A percentile compares a stretch with the other conserved stretches of the same genome.
Conservation (phyloP, 2,329 filamentous ascomycete species). For the Aspergillus unguis region DNA sequence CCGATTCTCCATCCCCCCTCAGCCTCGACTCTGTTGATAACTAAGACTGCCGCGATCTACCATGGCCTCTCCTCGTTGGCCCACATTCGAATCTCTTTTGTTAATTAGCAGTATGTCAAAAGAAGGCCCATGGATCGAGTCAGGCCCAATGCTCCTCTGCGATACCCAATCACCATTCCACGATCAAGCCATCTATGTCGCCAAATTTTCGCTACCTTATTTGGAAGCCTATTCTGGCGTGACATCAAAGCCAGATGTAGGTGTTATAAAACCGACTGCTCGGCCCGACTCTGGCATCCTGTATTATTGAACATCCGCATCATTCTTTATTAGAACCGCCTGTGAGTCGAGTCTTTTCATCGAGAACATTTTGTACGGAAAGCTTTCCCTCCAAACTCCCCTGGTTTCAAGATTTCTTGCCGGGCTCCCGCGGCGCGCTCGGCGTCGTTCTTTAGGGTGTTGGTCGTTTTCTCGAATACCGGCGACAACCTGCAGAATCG, state of each 20-base stretch:
- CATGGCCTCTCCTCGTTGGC: background rate
- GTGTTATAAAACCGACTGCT: background rate
- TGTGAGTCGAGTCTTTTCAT: background rate
- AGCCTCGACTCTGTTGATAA: background rate
- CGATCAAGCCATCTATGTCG: constrained; percentile 13
- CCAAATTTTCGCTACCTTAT: constrained; percentile 3
- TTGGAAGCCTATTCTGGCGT: background rate
- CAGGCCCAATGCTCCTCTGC: background rate
- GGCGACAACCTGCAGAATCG: background rate
- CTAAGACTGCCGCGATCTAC: background rate
- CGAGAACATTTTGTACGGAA: constrained; percentile 1
- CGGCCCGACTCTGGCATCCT: background rate
- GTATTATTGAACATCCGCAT: background rate
- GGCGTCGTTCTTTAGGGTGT: background rate
- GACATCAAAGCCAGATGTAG: background rate
- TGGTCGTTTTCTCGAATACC: background rate
- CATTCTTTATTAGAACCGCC: background rate
- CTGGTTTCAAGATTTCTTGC: background rate
- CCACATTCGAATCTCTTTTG: background rate
- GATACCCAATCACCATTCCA: constrained; percentile 11
- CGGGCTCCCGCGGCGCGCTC: background rate
- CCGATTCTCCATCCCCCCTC: background rate
- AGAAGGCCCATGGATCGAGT: constrained; percentile 5
- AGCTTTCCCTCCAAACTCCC: background rate
- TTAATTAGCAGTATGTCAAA: constrained; percentile 9